Evolutionary conservation across 2,329 filamentous ascomycete genomes (phyloP).

Genomic region (Clarireedia sp.): DNA sequence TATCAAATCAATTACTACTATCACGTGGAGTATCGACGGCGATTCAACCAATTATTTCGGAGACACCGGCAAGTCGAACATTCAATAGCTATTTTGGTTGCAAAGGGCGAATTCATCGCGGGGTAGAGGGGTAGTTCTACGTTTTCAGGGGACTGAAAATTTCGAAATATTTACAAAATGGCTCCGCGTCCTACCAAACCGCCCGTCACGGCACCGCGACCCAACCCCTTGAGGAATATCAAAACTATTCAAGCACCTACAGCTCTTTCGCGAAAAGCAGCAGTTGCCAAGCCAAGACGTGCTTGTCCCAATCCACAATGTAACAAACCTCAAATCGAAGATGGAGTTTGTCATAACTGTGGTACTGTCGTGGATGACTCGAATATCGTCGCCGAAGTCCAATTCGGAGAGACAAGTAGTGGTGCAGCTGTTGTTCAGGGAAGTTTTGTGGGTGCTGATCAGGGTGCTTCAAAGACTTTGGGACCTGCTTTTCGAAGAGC

Average conservation of each 20-base stretch:
- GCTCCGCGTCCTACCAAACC: conserved; percentile 1
- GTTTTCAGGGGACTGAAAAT: neutral
- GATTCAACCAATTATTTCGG: neutral
- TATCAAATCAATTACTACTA: neutral
- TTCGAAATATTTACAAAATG: neutral
- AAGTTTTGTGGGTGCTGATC: conserved; percentile 77
- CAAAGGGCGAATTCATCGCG: conserved; percentile 2
- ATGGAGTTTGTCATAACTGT: conserved; percentile 72
- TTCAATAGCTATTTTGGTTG: neutral
- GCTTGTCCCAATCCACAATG: conserved; percentile 53
- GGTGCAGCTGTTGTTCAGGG: conserved; percentile 89
- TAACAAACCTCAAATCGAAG: conserved; percentile 52
- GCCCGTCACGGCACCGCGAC: neutral
- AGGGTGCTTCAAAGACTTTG: conserved; percentile 49
- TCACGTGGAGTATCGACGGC: conserved; percentile 2
- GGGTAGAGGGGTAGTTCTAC: conserved; percentile 6
- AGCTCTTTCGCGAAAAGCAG: conserved; percentile 16
- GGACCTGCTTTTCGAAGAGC: conserved; percentile 54
- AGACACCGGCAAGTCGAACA: neutral
- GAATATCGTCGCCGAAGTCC: conserved; percentile 86
- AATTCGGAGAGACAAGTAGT: conserved; percentile 78
- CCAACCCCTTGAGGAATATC: conserved; percentile 19
- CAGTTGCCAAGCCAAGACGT: conserved; percentile 10
- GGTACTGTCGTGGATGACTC: conserved; percentile 77
- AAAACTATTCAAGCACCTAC: conserved; percentile 18